Conservation (phyloP, 495 filamentous ascomycete genomes). For the Aspergillus carlsbadensis region DNA sequence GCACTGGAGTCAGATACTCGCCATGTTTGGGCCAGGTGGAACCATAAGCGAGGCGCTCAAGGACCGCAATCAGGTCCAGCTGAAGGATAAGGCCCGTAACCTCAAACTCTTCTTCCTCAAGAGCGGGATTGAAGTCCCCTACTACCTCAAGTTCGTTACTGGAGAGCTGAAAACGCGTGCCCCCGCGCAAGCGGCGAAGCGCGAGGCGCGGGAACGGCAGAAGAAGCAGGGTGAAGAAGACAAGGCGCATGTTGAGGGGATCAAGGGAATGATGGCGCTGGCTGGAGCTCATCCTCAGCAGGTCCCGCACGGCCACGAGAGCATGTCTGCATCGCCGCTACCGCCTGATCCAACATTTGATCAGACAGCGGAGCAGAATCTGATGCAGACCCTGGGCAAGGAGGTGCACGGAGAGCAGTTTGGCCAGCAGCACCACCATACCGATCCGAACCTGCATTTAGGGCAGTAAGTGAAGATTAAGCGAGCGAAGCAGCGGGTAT, state of each 20-base stretch:
- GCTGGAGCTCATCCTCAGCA: conserved; percentile 46
- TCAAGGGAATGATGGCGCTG: conserved; percentile 67
- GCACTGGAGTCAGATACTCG: conserved; percentile 93
- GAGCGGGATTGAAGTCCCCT: conserved; percentile 87
- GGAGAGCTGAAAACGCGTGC: conserved; percentile 93
- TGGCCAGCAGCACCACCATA: conserved; percentile 34
- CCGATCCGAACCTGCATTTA: conserved; percentile 35
- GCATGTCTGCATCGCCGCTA: conserved; percentile 47
- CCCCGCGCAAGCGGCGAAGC: conserved; percentile 75
- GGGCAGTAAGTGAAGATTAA: conserved; percentile 28
- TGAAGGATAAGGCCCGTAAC: conserved; percentile 95
- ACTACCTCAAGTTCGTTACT: conserved; percentile 86
- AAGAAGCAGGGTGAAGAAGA: conserved; percentile 68
- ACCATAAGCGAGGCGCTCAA: conserved; percentile 82
- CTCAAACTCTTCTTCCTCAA: conserved; percentile 95
- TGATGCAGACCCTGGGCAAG: conserved; percentile 49
- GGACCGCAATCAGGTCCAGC: conserved; percentile 90
- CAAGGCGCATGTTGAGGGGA: conserved; percentile 66
- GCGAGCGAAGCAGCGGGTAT: background rate
- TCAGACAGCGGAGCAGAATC: conserved; percentile 48
- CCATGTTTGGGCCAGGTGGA: conserved; percentile 81
- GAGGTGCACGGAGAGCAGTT: conserved; percentile 48
- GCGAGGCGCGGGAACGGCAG: conserved; percentile 72
- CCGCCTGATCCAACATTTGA: conserved; percentile 43
- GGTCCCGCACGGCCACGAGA: conserved; percentile 37